Evolutionary conservation across 306 rosid genomes (phyloP), one percentile per base, ranked within the genome.

Genomic region (Quercus suber): DNA sequence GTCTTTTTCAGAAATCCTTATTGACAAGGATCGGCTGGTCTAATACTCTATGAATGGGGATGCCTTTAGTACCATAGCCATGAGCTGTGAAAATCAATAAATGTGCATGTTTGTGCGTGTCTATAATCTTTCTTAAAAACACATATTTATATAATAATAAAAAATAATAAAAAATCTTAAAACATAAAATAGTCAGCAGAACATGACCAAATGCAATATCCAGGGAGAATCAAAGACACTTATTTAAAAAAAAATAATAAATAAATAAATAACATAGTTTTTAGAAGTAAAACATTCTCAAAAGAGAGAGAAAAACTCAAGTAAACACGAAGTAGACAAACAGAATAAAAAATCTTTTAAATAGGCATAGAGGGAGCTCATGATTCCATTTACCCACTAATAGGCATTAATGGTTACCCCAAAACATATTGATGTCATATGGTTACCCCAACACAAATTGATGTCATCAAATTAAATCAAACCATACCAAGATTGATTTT

Each of bases 341-440:
- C 0, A 9, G 37, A 28, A 31, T 45, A 18, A 30, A 31, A 73
- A 67, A 67, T 28, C 65, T 23, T 59, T 23, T 59, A 33, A 21
- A 43, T 19, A 53, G 49, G 73, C 64, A 45, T 31, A 75, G 70
- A 71, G 55, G 75, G 30, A 28, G 30, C 31, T 58, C 63, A 79
- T 68, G 20, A 41, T 73, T n/a, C 55, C 18, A 12, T 65, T 15
- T 64, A 35, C 72, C 35, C 20, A 10, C 49, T 4, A 67, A 68
- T 14, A 68, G 15, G 53, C 52, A 68, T 35, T 31, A 8, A 67
- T 19, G 14, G 53, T 19, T 15, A 67, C 72, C 52, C 72, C 72
- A 35, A 19, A 67, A 9, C 35, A 49, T 28, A 18, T 33, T 28
- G 28, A 33, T 15, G 72, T 35, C 45, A 19, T 30, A 67, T 19